phyloP scores from a whole-genome alignment of 306 rosid genomes.

The Trichosanthes cucumerina region DNA sequence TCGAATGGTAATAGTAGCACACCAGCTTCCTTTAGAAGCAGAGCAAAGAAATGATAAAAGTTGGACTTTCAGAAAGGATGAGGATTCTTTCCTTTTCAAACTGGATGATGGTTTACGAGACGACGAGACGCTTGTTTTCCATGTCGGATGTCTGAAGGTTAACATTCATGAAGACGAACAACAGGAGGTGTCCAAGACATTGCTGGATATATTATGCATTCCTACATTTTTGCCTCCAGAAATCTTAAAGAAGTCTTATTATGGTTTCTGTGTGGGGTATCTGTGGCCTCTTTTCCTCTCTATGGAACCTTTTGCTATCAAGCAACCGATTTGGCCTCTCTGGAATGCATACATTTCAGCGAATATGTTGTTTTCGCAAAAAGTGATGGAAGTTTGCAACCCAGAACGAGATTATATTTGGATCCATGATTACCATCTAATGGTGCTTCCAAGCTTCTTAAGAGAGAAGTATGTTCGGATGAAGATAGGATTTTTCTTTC shows the following conservation, averaged over 20 bases:
- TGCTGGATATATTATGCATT: constrained; percentile 59
- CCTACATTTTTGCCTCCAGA: constrained; percentile 75
- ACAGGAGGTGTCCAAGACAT: constrained; percentile 64
- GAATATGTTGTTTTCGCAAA: background rate
- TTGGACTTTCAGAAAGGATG: constrained; percentile 71
- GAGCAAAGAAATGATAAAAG: background rate
- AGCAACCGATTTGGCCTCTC: background rate
- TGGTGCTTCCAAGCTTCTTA: background rate
- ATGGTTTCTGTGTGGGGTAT: background rate
- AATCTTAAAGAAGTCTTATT: background rate
- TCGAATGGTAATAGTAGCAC: background rate
- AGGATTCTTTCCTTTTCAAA: constrained; percentile 64
- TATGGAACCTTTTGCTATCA: background rate
- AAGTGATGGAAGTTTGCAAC: background rate
- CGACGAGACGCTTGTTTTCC: constrained; percentile 59
- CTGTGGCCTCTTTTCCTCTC: background rate
- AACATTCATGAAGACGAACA: constrained; percentile 60
- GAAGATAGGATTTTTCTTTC: background rate
- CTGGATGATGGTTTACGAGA: constrained; percentile 60
- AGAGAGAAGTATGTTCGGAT: background rate
- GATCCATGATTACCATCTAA: background rate
- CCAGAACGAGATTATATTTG: background rate
- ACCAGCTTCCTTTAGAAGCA: background rate
- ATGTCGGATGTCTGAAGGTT: constrained; percentile 73
- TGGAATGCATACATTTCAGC: background rate